These are phyloP conservation scores for Pythium grandisporangium DNA, from an alignment of 352 stramenopile genomes.

Conservation along the genomic window DNA sequence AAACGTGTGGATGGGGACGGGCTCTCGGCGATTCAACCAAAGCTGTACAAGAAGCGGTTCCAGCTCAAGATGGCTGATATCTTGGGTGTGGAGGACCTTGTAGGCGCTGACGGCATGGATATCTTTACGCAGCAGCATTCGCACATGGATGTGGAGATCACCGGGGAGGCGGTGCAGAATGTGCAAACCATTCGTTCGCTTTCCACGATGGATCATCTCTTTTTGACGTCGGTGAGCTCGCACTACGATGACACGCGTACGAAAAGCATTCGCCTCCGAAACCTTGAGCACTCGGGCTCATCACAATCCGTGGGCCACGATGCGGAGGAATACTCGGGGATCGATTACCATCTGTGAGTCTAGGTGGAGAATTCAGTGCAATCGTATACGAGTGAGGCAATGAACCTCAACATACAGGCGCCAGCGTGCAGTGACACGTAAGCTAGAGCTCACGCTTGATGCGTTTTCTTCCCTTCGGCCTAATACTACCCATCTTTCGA, in stretches of 20 bases:
- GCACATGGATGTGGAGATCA: constrained; percentile 82
- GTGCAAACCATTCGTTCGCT: constrained; percentile 69
- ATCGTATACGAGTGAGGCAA: too few relatives aligned
- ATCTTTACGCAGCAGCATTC: constrained; percentile 81
- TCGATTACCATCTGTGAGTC: constrained; percentile 77
- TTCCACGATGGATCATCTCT: constrained; percentile 51
- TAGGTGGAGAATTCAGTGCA: too few relatives aligned
- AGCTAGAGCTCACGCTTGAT: too few relatives aligned
- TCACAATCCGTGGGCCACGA: constrained; percentile 69
- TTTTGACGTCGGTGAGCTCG: constrained; percentile 42
- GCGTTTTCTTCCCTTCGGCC: too few relatives aligned
- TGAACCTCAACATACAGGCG: too few relatives aligned
- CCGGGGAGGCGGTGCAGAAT: constrained; percentile 37
- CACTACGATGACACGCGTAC: constrained; percentile 58
- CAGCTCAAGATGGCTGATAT: constrained; percentile 84
- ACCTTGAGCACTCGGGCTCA: constrained; percentile 29
- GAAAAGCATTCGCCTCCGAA: constrained; percentile 43
- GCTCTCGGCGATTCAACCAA: constrained; percentile 74
- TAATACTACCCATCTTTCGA: too few relatives aligned
- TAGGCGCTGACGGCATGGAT: constrained; percentile 26
- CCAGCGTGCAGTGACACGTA: too few relatives aligned
- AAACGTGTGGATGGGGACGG: constrained; percentile 71
- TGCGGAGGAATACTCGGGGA: constrained; percentile 76
- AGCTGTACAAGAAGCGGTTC: constrained; percentile 81
- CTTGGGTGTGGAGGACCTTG: constrained; percentile 65